phyloP scores from a whole-genome alignment of 1,139 yeast species.

The Fermentozyma sake region DNA sequence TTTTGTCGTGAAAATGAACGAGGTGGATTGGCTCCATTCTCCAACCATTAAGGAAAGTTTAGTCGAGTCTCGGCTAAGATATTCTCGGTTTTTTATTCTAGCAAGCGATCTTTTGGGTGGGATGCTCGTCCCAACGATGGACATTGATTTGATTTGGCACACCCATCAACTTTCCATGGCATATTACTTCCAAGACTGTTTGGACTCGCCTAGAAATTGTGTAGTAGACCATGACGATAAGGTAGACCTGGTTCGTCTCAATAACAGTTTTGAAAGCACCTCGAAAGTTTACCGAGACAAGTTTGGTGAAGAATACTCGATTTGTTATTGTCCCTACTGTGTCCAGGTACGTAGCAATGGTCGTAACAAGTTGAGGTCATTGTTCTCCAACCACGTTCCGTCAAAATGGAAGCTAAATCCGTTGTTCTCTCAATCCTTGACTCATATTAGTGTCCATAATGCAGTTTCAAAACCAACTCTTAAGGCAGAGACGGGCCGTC shows the following conservation, averaged over 20 bases:
- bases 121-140: constrained; percentile 33
- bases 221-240: constrained; percentile 29
- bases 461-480: constrained; percentile 11
- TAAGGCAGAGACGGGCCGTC: constrained; percentile 5
- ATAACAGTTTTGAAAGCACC: constrained; percentile 18
- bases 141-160: constrained; percentile 38
- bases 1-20: constrained; percentile 27
- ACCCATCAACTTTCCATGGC: constrained; percentile 30
- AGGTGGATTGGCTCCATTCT: constrained; percentile 25
- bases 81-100: constrained; percentile 22
- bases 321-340: constrained; percentile 27
- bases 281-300: constrained; percentile 14
- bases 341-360: constrained; percentile 8
- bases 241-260: constrained; percentile 17
- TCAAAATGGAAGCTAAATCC: too few relatives aligned
- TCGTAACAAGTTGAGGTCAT: constrained; percentile 5
- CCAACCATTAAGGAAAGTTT: constrained; percentile 16
- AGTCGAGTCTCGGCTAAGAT: constrained; percentile 18
- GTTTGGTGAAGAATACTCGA: constrained; percentile 20
- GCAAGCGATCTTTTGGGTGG: constrained; percentile 9
- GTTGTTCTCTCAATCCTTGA: too few relatives aligned
- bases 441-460: constrained; percentile 17
- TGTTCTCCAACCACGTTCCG: constrained; percentile 7
- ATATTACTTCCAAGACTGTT: constrained; percentile 20
- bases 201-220: constrained; percentile 3